phyloP scores from a whole-genome alignment of 345 rosid genomes.

The Eucalyptus victrix region DNA sequence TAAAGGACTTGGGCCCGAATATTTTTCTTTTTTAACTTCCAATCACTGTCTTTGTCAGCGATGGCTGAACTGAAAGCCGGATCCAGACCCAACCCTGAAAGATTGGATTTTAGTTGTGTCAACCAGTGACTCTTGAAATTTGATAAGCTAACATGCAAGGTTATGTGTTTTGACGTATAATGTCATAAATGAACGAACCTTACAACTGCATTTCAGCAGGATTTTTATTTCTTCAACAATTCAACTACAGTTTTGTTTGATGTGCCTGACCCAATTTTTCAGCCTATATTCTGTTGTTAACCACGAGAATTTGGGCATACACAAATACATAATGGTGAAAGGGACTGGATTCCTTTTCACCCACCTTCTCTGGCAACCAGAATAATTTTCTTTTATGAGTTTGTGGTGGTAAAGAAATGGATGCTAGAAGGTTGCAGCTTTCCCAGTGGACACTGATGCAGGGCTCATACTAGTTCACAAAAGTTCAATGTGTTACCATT shows the following conservation, averaged over 20 bases:
- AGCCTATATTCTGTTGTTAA: neutral
- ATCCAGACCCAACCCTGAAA: neutral
- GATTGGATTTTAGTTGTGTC: neutral
- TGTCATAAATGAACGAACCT: neutral
- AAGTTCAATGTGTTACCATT: neutral
- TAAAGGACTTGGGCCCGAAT: neutral
- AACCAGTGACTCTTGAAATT: neutral
- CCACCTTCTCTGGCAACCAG: neutral
- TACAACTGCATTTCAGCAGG: neutral
- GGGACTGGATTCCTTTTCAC: neutral
- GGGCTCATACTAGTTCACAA: neutral
- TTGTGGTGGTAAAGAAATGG: neutral
- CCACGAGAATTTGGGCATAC: neutral
- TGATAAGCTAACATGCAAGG: neutral
- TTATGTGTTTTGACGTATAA: neutral
- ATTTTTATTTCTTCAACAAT: neutral
- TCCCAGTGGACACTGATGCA: neutral
- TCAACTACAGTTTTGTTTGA: neutral
- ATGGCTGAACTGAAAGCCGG: neutral
- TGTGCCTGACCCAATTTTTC: neutral
- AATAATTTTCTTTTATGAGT: neutral
- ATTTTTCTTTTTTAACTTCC: neutral
- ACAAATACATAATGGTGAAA: neutral
- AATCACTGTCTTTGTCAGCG: neutral
- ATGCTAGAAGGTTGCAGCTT: neutral